Base-by-base conservation (phyloP, 2,329 filamentous ascomycete genomes). In the Botrytis galanthina region DNA sequence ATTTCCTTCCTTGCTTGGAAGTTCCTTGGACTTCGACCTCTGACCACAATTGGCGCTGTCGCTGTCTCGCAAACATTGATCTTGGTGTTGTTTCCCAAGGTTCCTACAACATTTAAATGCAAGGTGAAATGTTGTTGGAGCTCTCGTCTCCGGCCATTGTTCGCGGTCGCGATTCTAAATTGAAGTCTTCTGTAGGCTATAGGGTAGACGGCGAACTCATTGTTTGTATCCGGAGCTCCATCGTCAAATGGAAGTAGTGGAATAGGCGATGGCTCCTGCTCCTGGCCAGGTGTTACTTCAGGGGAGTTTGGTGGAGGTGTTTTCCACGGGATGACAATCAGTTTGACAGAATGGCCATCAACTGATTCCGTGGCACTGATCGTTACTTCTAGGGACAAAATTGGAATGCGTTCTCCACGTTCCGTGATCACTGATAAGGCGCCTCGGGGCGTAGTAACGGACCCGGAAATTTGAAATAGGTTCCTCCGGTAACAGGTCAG, bases 271-370 rank as follows among this genome's bases (percentile, higher is more conserved):
- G 95, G 95, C 81, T 98, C 95, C 80, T 95, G 94, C 81, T 98
- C 95, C 0, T 85, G 85, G 2, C 84, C 85, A 75, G 91, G 89
- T 75, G 83, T 86, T 74, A 90, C 86, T 76, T 92, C 89, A n/a
- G 90, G 87, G 5, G 91, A 89, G 82, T 91, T 93, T 69, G 93
- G 93, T 42, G 92, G 93, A 1, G 94, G 95, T 2, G 95, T 98
- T 85, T 98, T 98, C 95, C 95, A 98, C 1, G 95, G 95, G 74
- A 98, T 97, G 12, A 96, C 96, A 76, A 98, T 98, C 75, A 98
- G 91, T 78, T 97, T 95, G 61, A 98, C 94, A 0, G 93, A 85
- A 78, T 97, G 95, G 48, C 94, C 93, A 81, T 98, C 95, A 26
- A 97, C 94, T 2, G 95, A 98, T 82, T 98, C 95, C 67, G 94